Evolutionary conservation across 805 yeast genomes (phyloP), one percentile per base, ranked within the genome.

Genomic region (Wickerhamiella bombiphila): DNA sequence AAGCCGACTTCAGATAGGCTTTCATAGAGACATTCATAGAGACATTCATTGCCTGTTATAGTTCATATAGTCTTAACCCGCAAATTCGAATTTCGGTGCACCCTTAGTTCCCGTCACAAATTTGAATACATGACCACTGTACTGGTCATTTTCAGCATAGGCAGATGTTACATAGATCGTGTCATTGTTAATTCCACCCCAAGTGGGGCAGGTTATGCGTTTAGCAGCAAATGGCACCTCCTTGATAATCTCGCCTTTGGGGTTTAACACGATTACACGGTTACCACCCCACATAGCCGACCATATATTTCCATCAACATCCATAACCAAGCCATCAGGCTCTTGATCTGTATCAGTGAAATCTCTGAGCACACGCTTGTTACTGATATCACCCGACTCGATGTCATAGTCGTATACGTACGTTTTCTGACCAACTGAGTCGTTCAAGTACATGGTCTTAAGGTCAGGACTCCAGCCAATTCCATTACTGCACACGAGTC

Each of bases 401-500:
- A 46, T 40, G 47, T 66, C 64, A 42, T 56, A 65, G 44, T 68
- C 65, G 45, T 61, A 69, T 37, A 59, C 61, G 58, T 68, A 72
- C 24, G 74, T 63, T 6, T 55, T 62, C 41, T 57, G 63, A 43
- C 63, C 64, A 19, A 63, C 49, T 2, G 76, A 69, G 40, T 73
- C 73, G 4, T 78, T 72, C 58, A 72, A 62, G 44, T 63, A 73
- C 53, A 70, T 51, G 8, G 53, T 50, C 17, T 59, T 62, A 5
- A 57, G 57, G 34, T 55, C 58, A 8, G 55, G 55, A n/a, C 53
- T 48, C 72, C 76, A 76, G 32, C 69, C 72, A 35, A 75, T 56
- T 14, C 93, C 91, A 53, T 83, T 83, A 9, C 59, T 57, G 42
- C 60, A 56, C 13, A 55, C 54, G 8, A 57, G 42, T 3, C 58